Evolutionary conservation across 345 rosid genomes (phyloP).

Genomic region (Pistacia integerrima): DNA sequence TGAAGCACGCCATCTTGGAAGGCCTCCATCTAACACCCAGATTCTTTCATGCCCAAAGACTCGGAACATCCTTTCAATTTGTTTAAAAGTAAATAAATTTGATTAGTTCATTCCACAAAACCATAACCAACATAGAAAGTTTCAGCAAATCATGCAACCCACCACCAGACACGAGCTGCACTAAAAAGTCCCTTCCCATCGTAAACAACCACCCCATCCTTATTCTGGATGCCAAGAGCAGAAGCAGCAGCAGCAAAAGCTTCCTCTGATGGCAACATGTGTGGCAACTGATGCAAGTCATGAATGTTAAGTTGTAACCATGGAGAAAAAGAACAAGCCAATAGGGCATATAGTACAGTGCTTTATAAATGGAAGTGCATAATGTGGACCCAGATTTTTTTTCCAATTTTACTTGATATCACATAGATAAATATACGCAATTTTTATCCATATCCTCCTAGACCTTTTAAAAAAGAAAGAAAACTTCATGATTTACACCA

Average conservation of each 20-base stretch:
- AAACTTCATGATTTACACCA: too few species aligned
- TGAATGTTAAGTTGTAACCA: background rate
- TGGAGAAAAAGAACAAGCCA: background rate
- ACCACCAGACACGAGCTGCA: slow-evolving; percentile 99
- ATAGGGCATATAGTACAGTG: background rate
- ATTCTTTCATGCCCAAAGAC: slow-evolving; percentile 89
- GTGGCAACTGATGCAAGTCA: slow-evolving; percentile 73
- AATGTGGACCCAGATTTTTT: too few species aligned
- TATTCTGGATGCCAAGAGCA: slow-evolving; percentile 89
- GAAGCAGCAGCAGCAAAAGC: slow-evolving; percentile 98
- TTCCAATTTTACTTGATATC: too few species aligned
- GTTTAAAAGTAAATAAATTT: background rate
- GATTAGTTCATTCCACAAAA: slow-evolving; percentile 12
- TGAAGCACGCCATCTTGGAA: slow-evolving; percentile 96
- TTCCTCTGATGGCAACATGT: slow-evolving; percentile 95
- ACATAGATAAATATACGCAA: too few species aligned
- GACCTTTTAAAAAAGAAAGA: too few species aligned
- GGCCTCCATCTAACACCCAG: slow-evolving; percentile 97
- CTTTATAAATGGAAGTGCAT: too few species aligned
- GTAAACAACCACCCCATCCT: slow-evolving; percentile 88
- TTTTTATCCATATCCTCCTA: too few species aligned
- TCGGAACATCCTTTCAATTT: slow-evolving; percentile 82
- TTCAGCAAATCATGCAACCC: slow-evolving; percentile 32
- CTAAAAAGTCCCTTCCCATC: slow-evolving; percentile 98
- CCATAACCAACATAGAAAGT: slow-evolving; percentile 6